Base-by-base conservation (phyloP, 2,329 filamentous ascomycete genomes). In the Beauveria medogensis region DNA sequence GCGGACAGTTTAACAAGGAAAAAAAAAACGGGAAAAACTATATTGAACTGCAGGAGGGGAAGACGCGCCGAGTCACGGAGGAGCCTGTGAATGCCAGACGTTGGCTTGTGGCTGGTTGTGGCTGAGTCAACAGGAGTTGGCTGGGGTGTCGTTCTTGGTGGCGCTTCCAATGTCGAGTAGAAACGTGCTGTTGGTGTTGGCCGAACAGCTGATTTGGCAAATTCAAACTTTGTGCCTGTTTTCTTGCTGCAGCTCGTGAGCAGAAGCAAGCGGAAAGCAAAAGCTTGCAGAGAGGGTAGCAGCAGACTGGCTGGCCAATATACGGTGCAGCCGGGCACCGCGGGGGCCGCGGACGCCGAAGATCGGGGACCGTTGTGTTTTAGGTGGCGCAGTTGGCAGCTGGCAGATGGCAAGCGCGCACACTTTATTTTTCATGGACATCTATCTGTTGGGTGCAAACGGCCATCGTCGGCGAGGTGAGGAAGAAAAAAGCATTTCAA, bases 291-390 rank as follows among this genome's bases (percentile, higher is more conserved):
- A 8, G n/a, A 18, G 16, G 16, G 26, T n/a, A 43, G 37, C 52
- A 41, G 34, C 37, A 41, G 20, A 18, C 52, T 30, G 43, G 22
- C 37, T 54, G 37, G 44, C 55, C 55, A 57, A 62, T 57, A 62
- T 62, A 62, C 60, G 60, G 55, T 28, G 26, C 41, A 52, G 12
- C 26, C 48, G 55, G 48, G 24, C 20, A 44, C 48, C 60, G 48
- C 60, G 55, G 60, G 8, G 48, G n/a, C 60, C 60, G 60, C 60
- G 60, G 60, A 26, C 14, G 20, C 55, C 47, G 55, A 57, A 8
- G 9, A 7, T n/a, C n/a, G 7, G 28, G 12, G 26, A 5, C 48
- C 22, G 18, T 14, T 22, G 16, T 8, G 28, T 28, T 22, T 12
- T 26, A 24, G 44, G 44, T 14, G 34, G 44, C 22, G 22, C 44